A percentile compares a stretch with the other conserved stretches of the same genome.
Evolutionary conservation across 352 stramenopile species (phyloP).

Genomic region (Phytopythium ostracodes): DNA sequence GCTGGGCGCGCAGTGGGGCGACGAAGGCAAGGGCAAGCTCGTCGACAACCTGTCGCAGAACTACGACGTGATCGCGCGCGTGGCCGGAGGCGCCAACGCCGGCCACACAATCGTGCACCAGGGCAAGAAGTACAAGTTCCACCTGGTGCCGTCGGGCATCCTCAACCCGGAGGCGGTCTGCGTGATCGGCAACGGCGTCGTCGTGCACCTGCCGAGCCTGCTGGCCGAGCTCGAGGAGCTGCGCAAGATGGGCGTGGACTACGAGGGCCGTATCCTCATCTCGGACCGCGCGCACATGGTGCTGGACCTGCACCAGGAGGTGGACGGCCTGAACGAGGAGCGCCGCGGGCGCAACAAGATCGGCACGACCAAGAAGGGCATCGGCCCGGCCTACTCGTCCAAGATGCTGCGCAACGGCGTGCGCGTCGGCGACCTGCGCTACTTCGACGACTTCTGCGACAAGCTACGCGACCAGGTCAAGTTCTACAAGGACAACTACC

Average conservation of each 20-base stretch:
- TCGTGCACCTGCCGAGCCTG: conserved; percentile 97
- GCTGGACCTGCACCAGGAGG: conserved; percentile 98
- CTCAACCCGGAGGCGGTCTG: conserved; percentile 94
- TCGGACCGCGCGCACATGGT: conserved; percentile 98
- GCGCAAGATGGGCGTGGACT: conserved; percentile 86
- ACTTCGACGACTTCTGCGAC: conserved; percentile 85
- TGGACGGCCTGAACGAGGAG: conserved; percentile 82
- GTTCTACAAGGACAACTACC: conserved; percentile 90
- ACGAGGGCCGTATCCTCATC: conserved; percentile 94
- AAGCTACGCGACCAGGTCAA: conserved; percentile 91
- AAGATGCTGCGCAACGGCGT: conserved; percentile 99
- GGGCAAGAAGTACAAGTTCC: conserved; percentile 99
- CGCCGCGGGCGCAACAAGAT: conserved; percentile 95
- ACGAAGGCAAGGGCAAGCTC: conserved; percentile 99
- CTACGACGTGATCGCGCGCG: conserved; percentile 96
- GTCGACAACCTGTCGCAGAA: conserved; percentile 92
- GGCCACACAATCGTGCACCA: conserved; percentile 99
- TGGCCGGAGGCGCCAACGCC: conserved; percentile 97
- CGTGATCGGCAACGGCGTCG: conserved; percentile 98
- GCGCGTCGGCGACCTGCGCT: conserved; percentile 94
- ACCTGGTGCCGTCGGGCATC: conserved; percentile 98
- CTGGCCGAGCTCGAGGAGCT: conserved; percentile 93
- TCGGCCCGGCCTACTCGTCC: conserved; percentile 97
- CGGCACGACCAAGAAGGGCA: conserved; percentile 98
- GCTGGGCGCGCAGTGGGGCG: conserved; percentile 97